These are phyloP conservation scores for Bassia scoparia DNA, from an alignment of 148 eudicot genomes.

Conservation along the genomic window DNA sequence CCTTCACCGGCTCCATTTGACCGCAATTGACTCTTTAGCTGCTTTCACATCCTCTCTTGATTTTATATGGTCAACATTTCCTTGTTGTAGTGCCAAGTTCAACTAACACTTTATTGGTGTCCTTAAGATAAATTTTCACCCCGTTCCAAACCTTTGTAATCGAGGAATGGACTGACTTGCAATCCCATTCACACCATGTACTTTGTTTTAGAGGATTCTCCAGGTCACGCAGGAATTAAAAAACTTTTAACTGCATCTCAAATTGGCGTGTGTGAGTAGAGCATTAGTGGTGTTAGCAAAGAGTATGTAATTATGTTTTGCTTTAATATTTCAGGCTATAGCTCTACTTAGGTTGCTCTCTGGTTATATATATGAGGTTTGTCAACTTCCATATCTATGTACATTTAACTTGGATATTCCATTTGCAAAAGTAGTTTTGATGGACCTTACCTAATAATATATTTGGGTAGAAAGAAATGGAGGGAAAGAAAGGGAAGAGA, in stretches of 20 bases:
- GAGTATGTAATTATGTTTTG: conserved; percentile 35
- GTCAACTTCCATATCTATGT: neutral
- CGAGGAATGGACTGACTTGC: conserved; percentile 53
- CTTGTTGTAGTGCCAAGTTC: too few species aligned
- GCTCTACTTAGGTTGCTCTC: too few species aligned
- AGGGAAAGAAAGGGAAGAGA: too few species aligned
- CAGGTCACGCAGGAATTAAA: conserved; percentile 42
- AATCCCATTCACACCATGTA: conserved; percentile 67
- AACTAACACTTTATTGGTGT: too few species aligned
- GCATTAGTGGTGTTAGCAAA: conserved; percentile 44
- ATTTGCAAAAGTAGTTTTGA: neutral
- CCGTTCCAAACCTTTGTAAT: conserved; percentile 64
- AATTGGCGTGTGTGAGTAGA: conserved; percentile 78
- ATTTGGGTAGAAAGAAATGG: too few species aligned
- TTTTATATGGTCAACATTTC: too few species aligned
- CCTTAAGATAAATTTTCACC: too few species aligned
- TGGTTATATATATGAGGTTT: neutral
- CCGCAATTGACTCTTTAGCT: too few species aligned
- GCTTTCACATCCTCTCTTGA: too few species aligned
- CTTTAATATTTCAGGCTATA: neutral
- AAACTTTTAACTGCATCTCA: conserved; percentile 76
- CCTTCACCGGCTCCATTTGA: too few species aligned
- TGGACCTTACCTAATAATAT: too few species aligned
- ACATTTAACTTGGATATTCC: neutral
- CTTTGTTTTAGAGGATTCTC: conserved; percentile 42